Percentiles rank a stretch among this genome's conserved stretches.
phyloP scores from a whole-genome alignment of 371 early-diverging fungal genomes.

The Mucor sp. region DNA sequence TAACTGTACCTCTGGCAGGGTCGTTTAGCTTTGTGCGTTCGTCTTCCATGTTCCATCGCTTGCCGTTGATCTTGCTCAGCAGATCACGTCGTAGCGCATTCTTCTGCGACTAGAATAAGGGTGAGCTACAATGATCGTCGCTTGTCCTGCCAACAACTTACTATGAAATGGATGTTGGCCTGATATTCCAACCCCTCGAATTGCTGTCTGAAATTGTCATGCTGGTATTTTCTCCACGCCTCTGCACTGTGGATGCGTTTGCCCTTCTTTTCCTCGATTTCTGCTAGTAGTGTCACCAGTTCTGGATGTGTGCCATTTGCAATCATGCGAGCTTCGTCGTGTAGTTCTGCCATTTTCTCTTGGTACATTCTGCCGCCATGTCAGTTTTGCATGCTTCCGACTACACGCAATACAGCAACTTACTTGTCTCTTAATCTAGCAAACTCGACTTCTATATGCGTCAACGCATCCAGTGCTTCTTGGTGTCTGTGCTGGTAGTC shows the following conservation, averaged over 20 bases:
- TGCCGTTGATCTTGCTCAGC: conserved; percentile 13
- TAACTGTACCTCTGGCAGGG: conserved; percentile 15
- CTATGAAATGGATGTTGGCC: conserved; percentile 53
- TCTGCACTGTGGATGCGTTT: conserved; percentile 56
- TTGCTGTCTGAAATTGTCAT: conserved; percentile 47
- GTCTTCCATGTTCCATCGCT: conserved; percentile 27
- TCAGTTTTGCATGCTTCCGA: neutral
- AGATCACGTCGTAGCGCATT: conserved; percentile 28
- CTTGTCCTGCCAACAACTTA: conserved; percentile 17
- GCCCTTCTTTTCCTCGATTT: conserved; percentile 59
- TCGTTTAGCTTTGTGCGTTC: conserved; percentile 28
- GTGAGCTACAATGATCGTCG: neutral
- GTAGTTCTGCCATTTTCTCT: conserved; percentile 60
- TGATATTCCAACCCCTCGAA: conserved; percentile 60
- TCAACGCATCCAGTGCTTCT: conserved; percentile 52
- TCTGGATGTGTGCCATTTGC: conserved; percentile 65
- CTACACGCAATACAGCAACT: neutral
- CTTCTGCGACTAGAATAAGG: conserved; percentile 34
- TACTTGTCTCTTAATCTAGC: conserved; percentile 43
- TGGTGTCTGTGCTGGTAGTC: conserved; percentile 44
- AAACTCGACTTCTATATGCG: conserved; percentile 56
- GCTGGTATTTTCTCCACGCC: conserved; percentile 55
- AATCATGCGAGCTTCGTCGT: conserved; percentile 61
- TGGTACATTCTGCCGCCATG: conserved; percentile 54
- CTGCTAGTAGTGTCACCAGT: conserved; percentile 55